These are phyloP conservation scores for Xerocomus minutiporus DNA, from an alignment of 1,284 basidiomycete species.

Conservation along the genomic window DNA sequence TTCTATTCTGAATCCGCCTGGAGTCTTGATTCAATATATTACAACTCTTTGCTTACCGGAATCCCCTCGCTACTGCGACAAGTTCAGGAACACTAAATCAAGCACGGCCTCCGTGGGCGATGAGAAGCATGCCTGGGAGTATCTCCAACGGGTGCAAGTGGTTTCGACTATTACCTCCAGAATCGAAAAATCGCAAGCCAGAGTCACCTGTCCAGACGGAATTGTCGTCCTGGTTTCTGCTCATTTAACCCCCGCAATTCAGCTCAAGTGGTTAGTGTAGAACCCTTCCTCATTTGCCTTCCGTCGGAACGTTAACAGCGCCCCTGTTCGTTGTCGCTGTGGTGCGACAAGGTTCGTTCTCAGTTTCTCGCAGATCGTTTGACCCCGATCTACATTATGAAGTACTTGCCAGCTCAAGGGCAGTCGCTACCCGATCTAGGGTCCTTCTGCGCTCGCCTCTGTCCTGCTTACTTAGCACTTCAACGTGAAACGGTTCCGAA, in stretches of 20 bases:
- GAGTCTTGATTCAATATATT: not conserved
- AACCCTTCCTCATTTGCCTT: not conserved
- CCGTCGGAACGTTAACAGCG: slow-evolving; percentile 18
- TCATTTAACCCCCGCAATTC: not conserved
- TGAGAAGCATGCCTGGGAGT: slow-evolving; percentile 10
- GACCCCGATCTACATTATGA: not conserved
- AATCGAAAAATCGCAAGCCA: slow-evolving; percentile 18
- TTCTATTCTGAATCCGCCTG: not conserved
- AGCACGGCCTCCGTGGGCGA: slow-evolving; percentile 8
- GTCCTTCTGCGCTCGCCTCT: not conserved
- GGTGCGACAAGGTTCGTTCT: not conserved
- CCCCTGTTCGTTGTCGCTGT: not conserved
- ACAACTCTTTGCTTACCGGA: not conserved
- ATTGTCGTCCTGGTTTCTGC: not conserved
- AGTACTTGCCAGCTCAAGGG: not conserved
- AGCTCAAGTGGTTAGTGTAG: not conserved
- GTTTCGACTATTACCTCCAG: slow-evolving; percentile 1
- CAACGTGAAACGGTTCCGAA: slow-evolving; percentile 5
- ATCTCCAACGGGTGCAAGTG: not conserved
- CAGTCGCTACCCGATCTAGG: slow-evolving; percentile 4
- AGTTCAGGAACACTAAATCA: not conserved
- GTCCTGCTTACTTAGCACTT: not conserved
- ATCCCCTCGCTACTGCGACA: not conserved
- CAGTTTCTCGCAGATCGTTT: not conserved
- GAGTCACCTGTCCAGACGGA: slow-evolving; percentile 3